Evolutionary conservation across 257 asterid species (phyloP), one percentile per base, ranked within the genome.

Genomic region (Ajuga chamaepitys): DNA sequence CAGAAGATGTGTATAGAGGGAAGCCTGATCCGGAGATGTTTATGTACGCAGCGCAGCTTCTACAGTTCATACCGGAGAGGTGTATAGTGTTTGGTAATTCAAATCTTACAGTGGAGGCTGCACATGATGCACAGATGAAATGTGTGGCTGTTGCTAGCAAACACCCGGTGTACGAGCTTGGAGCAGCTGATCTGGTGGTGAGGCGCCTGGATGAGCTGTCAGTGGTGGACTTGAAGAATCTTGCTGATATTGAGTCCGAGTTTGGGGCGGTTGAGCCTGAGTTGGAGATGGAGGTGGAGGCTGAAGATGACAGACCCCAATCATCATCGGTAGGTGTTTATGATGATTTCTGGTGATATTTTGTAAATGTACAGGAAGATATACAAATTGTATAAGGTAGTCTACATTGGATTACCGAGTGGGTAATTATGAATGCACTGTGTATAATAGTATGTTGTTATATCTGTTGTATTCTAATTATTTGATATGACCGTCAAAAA

Each of bases 21-120:
- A 93, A 93, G 58, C 99, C 99, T 0, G 99, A 93, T 46, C 99
- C 99, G 0, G 99, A 93, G 70, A 93, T 93, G 97, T 93, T 93
- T 64, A 69, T 83, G 40, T 86, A 89, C 20, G 99, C 97, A 13
- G 95, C 95, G 0, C 91, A 88, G 77, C 88, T 87, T 20, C 71
- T 93, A 20, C 91, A 86, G 44, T 86, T 82, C 79, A 75, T 87
- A 47, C 99, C 99, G 0, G 97, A 93, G 70, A 70, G 99, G 48
- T 88, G 94, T 47, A 83, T 93, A 42, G 99, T 93, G 35, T 89
- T 93, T 50, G 99, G 99, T 2, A 93, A 89, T 75, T 93, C 99
- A 3, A 89, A 93, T 67, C 89, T 30, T 11, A 93, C 99, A 0
- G 88, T 93, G 21, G 99, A 93, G 83, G 99, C 97, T 32, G 97